A percentile compares a stretch with the other conserved stretches of the same genome.
phyloP scores from a whole-genome alignment of 1,284 basidiomycete genomes.

The Sutorius eximius region DNA sequence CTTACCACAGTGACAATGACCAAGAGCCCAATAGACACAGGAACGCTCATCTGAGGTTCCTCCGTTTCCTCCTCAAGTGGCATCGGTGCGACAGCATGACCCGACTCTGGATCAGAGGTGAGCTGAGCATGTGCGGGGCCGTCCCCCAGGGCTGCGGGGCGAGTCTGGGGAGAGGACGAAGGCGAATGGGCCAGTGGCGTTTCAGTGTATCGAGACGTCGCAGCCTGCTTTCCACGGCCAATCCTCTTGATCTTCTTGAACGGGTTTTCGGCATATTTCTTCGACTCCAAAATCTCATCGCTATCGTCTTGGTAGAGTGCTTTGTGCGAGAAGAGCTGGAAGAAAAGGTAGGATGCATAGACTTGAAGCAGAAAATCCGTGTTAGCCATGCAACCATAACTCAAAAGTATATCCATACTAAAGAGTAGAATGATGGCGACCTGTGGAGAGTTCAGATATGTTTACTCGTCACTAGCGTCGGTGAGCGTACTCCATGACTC shows the following conservation, averaged over 20 bases:
- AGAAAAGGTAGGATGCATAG: constrained; percentile 73
- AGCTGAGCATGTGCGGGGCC: not conserved
- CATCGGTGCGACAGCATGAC: not conserved
- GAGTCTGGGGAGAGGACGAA: constrained; percentile 15
- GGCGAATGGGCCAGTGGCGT: constrained; percentile 5
- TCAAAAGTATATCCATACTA: constrained; percentile 45
- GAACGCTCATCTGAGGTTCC: constrained; percentile 58
- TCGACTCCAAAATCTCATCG: constrained; percentile 30
- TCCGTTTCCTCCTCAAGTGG: constrained; percentile 45
- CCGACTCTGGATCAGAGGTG: constrained; percentile 14
- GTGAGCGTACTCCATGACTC: constrained; percentile 69
- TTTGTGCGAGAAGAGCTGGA: constrained; percentile 87
- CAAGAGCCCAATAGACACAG: constrained; percentile 55
- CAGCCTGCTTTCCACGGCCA: constrained; percentile 9
- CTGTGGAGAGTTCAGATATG: constrained; percentile 37
- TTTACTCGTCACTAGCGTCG: not conserved
- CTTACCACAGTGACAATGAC: constrained; percentile 64
- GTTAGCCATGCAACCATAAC: constrained; percentile 4
- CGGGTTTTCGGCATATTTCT: constrained; percentile 31
- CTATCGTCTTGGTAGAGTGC: constrained; percentile 62
- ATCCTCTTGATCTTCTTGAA: constrained; percentile 24
- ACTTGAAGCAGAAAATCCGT: constrained; percentile 39
- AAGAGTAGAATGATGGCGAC: constrained; percentile 79
- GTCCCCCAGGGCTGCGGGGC: not conserved
- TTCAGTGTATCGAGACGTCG: not conserved